A percentile compares a stretch with the other conserved stretches of the same genome.
phyloP scores from a whole-genome alignment of 2,329 filamentous ascomycete genomes.

The Aspergillus flavus region DNA sequence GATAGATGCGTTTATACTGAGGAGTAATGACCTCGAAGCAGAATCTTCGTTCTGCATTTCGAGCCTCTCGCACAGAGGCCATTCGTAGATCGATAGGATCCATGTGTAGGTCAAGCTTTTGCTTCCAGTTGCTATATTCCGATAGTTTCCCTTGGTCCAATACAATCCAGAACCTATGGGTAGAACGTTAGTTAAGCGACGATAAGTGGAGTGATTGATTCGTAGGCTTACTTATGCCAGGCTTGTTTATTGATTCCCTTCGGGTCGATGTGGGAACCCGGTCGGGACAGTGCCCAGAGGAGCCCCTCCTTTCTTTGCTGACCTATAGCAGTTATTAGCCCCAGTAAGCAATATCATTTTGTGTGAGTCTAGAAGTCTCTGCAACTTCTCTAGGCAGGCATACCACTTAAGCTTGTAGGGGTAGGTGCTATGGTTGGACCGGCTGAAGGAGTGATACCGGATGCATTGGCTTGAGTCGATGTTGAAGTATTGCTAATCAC shows the following conservation, averaged over 20 bases:
- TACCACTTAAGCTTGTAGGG: slow-evolving; percentile 25
- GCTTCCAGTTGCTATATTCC: slow-evolving; percentile 99
- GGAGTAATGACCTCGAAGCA: slow-evolving; percentile 99
- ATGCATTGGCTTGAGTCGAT: slow-evolving; percentile 39
- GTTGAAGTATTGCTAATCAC: slow-evolving; percentile 51
- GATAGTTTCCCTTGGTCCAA: slow-evolving; percentile 94
- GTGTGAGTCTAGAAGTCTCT: neutral
- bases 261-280: slow-evolving; percentile 92
- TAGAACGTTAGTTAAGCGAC: neutral
- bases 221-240: slow-evolving; percentile 81
- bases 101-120: slow-evolving; percentile 94
- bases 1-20: slow-evolving; percentile 92
- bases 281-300: slow-evolving; percentile 89
- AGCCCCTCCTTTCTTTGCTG: slow-evolving; percentile 89
- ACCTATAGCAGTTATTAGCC: slow-evolving; percentile 58
- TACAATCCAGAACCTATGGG: slow-evolving; percentile 91
- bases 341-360: slow-evolving; percentile 28
- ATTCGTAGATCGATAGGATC: slow-evolving; percentile 96
- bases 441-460: slow-evolving; percentile 19
- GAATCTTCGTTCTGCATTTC: slow-evolving; percentile 91
- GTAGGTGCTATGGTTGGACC: slow-evolving; percentile 25
- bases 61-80: slow-evolving; percentile 93
- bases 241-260: slow-evolving; percentile 94
- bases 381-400: slow-evolving; percentile 41
- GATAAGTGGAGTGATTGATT: neutral